phyloP scores from a whole-genome alignment of 2,329 filamentous ascomycete species.

The Trematosphaeria pertusa region DNA sequence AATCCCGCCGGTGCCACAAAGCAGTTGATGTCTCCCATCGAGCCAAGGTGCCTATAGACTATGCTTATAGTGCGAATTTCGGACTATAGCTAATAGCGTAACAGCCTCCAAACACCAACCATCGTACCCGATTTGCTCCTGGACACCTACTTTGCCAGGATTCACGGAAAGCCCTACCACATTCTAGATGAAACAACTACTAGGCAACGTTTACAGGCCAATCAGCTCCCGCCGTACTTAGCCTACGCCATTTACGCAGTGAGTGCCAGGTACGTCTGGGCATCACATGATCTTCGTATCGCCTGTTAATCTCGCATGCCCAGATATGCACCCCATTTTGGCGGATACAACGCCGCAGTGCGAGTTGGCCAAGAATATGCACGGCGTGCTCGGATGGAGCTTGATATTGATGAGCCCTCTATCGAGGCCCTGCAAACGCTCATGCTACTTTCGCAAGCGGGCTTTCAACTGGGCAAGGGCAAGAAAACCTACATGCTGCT shows the following conservation, averaged over 20 bases:
- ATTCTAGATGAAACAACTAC: conserved; percentile 80
- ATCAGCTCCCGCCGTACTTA: conserved; percentile 64
- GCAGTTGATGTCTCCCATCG: conserved; percentile 47
- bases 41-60: conserved; percentile 42
- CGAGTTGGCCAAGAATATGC: conserved; percentile 76
- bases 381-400: conserved; percentile 69
- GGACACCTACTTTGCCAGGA: conserved; percentile 79
- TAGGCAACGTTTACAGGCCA: conserved; percentile 73
- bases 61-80: conserved; percentile 13
- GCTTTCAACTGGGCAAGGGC: conserved; percentile 77
- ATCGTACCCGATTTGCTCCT: conserved; percentile 69
- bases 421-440: conserved; percentile 79
- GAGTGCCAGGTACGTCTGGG: conserved; percentile 48
- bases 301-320: conserved; percentile 40
- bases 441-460: conserved; percentile 76
- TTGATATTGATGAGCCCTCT: conserved; percentile 82
- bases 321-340: conserved; percentile 73
- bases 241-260: conserved; percentile 62
- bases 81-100: conserved; percentile 25
- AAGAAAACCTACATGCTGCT: conserved; percentile 89
- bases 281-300: conserved; percentile 42
- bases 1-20: conserved; percentile 27
- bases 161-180: conserved; percentile 83
- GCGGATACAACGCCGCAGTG: conserved; percentile 71
- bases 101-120: conserved; percentile 49